Evolutionary conservation across 352 stramenopile genomes (phyloP).

Genomic region (Stramenopiles sp.): DNA sequence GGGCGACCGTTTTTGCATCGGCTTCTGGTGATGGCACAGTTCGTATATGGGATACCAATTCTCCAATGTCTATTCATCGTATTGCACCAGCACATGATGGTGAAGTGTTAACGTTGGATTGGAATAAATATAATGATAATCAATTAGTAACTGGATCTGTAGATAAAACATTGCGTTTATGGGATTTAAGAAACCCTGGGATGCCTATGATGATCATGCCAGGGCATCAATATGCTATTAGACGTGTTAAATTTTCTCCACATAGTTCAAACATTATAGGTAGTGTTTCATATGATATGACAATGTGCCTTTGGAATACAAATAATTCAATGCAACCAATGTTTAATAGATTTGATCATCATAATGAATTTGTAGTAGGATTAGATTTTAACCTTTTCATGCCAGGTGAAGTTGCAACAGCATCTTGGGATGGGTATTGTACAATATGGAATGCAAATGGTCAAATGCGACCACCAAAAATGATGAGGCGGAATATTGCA

Average conservation of each 20-base stretch:
- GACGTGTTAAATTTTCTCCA: constrained; percentile 53
- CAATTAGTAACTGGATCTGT: constrained; percentile 55
- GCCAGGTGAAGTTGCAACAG: too few relatives aligned
- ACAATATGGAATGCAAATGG: too few relatives aligned
- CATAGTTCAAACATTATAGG: constrained; percentile 50
- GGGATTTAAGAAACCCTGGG: constrained; percentile 48
- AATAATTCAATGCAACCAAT: too few relatives aligned
- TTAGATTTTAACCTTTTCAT: too few relatives aligned
- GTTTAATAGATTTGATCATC: too few relatives aligned
- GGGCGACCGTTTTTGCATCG: constrained; percentile 38
- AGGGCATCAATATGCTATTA: constrained; percentile 55
- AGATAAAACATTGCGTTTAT: constrained; percentile 54
- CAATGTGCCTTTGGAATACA: constrained; percentile 60
- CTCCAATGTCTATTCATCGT: constrained; percentile 28
- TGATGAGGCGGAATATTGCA: too few relatives aligned
- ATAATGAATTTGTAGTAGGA: too few relatives aligned
- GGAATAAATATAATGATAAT: constrained; percentile 75
- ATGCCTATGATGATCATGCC: constrained; percentile 39
- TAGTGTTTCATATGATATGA: constrained; percentile 68
- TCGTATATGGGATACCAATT: constrained; percentile 52
- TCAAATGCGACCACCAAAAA: too few relatives aligned
- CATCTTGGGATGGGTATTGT: too few relatives aligned
- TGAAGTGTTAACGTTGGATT: constrained; percentile 60
- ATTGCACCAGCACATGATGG: constrained; percentile 47
- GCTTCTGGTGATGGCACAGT: constrained; percentile 45